phyloP scores from a whole-genome alignment of 345 rosid species.

The Brassica rapa region DNA sequence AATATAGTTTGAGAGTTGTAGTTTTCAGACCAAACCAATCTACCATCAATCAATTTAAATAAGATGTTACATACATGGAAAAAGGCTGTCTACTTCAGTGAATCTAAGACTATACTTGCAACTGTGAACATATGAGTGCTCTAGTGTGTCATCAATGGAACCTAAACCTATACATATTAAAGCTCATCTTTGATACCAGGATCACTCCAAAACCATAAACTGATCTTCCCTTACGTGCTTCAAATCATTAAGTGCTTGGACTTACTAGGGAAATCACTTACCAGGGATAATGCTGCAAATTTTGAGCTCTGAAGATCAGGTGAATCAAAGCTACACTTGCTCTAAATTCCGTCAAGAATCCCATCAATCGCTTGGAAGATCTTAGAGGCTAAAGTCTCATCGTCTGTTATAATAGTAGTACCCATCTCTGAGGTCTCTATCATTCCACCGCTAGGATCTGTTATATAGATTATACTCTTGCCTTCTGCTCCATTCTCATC shows the following conservation, averaged over 20 bases:
- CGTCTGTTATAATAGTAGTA: slow-evolving; percentile 48
- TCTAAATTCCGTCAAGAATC: slow-evolving; percentile 53
- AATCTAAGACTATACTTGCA: neutral
- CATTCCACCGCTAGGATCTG: slow-evolving; percentile 50
- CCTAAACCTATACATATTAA: neutral
- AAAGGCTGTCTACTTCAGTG: neutral
- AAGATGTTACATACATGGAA: neutral
- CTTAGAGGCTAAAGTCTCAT: slow-evolving; percentile 49
- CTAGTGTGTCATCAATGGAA: neutral
- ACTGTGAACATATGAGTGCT: neutral
- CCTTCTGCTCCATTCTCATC: slow-evolving; percentile 38
- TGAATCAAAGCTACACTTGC: neutral
- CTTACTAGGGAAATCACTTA: neutral
- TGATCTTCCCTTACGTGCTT: neutral
- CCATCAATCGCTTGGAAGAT: slow-evolving; percentile 50
- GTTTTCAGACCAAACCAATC: neutral
- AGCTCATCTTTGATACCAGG: neutral
- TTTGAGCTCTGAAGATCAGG: neutral
- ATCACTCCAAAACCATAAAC: neutral
- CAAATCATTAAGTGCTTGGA: neutral
- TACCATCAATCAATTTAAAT: neutral
- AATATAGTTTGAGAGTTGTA: neutral
- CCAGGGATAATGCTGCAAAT: neutral
- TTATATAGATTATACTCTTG: slow-evolving; percentile 36
- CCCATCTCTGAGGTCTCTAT: slow-evolving; percentile 48